These are phyloP conservation scores for Rhodotorula sp. DNA, from an alignment of 1,284 basidiomycete genomes.

Conservation along the genomic window DNA sequence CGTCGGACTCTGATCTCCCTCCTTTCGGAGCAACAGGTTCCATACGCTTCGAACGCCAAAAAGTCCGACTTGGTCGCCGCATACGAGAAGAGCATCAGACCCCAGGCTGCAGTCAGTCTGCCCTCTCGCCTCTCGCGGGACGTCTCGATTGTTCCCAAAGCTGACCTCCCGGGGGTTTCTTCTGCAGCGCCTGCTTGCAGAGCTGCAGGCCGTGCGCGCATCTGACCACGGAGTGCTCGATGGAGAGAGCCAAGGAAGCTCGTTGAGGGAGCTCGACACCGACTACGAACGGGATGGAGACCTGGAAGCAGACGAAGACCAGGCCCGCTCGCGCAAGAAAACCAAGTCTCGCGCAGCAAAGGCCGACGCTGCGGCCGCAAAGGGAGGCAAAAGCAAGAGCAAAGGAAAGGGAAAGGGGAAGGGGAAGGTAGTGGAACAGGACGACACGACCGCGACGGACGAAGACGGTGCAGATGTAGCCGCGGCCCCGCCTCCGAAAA, in stretches of 20 bases:
- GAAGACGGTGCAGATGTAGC: conserved; percentile 1
- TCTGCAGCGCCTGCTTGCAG: conserved; percentile 22
- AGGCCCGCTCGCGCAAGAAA: conserved; percentile 5
- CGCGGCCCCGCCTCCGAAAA: neutral
- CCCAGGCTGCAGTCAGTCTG: conserved; percentile 56
- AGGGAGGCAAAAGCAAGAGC: neutral
- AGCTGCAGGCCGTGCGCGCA: conserved; percentile 19
- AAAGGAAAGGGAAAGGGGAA: neutral
- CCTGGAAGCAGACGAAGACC: neutral
- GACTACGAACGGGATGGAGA: conserved; percentile 7
- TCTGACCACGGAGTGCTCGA: conserved; percentile 36
- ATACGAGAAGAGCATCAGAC: conserved; percentile 73
- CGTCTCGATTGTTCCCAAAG: neutral
- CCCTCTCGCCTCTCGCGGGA: neutral
- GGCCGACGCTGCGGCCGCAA: neutral
- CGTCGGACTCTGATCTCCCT: no score
- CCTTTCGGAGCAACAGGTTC: conserved; percentile 14
- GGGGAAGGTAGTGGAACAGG: conserved; percentile 1
- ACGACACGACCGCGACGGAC: neutral
- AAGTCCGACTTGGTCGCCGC: conserved; percentile 79
- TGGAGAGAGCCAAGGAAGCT: conserved; percentile 31
- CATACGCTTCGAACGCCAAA: conserved; percentile 71
- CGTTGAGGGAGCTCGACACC: conserved; percentile 34
- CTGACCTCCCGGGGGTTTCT: neutral
- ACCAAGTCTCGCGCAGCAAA: conserved; percentile 6